Evolutionary conservation across 2,329 filamentous ascomycete species (phyloP).

Genomic region (Talaromyces sp.): DNA sequence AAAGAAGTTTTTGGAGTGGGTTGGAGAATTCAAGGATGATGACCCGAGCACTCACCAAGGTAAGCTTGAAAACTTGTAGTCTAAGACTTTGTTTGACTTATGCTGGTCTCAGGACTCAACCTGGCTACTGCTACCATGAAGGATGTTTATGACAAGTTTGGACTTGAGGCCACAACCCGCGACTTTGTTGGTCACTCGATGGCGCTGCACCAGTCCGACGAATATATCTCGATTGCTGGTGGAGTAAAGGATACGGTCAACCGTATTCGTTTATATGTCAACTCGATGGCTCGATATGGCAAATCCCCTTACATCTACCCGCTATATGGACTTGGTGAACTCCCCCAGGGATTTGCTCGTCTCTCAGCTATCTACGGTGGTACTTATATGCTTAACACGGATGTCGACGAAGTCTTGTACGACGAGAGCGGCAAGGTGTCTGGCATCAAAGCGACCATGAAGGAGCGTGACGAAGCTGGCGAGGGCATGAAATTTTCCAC

Average conservation of each 20-base stretch:
- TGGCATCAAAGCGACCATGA: constrained; percentile 97
- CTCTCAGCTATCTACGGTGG: constrained; percentile 97
- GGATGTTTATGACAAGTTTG: constrained; percentile 98
- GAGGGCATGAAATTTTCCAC: constrained; percentile 87
- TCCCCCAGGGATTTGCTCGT: constrained; percentile 95
- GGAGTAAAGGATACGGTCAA: constrained; percentile 78
- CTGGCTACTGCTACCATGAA: constrained; percentile 80
- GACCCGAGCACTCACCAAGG: constrained; percentile 86
- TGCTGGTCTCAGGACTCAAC: constrained; percentile 60
- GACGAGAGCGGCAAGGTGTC: constrained; percentile 72
- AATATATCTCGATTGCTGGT: constrained; percentile 70
- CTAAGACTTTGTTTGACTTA: background rate
- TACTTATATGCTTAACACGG: constrained; percentile 98
- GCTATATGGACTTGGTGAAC: constrained; percentile 91
- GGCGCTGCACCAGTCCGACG: constrained; percentile 88
- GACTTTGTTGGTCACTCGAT: constrained; percentile 98
- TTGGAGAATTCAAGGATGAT: constrained; percentile 76
- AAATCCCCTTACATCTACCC: constrained; percentile 99
- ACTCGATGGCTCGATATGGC: constrained; percentile 94
- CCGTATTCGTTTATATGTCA: constrained; percentile 92
- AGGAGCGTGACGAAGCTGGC: constrained; percentile 67
- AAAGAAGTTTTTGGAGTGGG: constrained; percentile 94
- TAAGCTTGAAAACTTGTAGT: constrained; percentile 38
- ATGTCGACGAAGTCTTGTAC: constrained; percentile 82
- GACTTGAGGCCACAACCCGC: constrained; percentile 78